Percentiles rank a stretch among this genome's conserved stretches.
Conservation (phyloP, 2,329 filamentous ascomycete genomes). For the Septoria linicola region DNA sequence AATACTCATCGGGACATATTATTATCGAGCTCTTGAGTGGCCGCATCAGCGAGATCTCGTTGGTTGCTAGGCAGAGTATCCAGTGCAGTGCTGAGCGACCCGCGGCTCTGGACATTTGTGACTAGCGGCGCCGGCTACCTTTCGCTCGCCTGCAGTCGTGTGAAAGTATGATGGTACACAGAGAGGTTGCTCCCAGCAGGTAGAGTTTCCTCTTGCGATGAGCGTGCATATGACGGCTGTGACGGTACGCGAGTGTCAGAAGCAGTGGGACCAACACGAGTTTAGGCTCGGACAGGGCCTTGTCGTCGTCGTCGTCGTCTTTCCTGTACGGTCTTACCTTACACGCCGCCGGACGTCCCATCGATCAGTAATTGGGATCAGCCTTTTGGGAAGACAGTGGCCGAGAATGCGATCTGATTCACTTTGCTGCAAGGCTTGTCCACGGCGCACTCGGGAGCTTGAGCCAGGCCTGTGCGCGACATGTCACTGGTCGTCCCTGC, state of each 20-base stretch:
- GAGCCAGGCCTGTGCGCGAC: constrained; percentile 1
- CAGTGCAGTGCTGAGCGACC: not conserved
- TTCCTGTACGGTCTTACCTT: constrained; percentile 21
- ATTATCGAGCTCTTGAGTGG: no score
- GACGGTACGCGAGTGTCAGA: constrained; percentile 11
- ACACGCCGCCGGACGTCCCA: constrained; percentile 18
- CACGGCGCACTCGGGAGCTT: constrained; percentile 23
- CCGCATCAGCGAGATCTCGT: not conserved
- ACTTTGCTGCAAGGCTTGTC: constrained; percentile 13
- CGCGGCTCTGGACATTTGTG: constrained; percentile 6
- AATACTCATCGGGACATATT: constrained; percentile 4
- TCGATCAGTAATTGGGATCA: constrained; percentile 23
- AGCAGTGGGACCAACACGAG: constrained; percentile 9
- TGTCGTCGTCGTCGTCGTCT: constrained; percentile 10
- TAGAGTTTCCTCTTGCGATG: constrained; percentile 1
- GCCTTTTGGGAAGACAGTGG: constrained; percentile 18
- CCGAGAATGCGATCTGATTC: constrained; percentile 22
- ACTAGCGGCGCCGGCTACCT: constrained; percentile 17
- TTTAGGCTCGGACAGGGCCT: constrained; percentile 18
- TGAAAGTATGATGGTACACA: not conserved
- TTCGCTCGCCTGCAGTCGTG: constrained; percentile 2
- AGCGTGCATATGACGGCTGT: constrained; percentile 6
- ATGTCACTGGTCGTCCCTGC: not conserved
- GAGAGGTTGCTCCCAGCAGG: not conserved
- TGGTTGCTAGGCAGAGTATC: constrained; percentile 11